Base-by-base conservation (phyloP, 805 yeast species). In the Ogataea degrootiae region DNA sequence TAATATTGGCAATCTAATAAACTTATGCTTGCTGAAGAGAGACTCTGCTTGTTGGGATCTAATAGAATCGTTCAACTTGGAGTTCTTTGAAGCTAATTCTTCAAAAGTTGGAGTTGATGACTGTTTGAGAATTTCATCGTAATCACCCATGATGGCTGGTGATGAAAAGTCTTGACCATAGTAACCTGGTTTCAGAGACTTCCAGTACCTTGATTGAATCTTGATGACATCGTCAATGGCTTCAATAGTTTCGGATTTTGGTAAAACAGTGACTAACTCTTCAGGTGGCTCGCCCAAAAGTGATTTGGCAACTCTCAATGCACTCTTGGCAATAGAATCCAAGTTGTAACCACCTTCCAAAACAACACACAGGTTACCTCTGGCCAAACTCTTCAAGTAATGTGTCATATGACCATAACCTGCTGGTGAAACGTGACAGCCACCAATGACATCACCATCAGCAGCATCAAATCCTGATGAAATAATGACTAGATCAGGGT, bases 401-500 rank as follows among this genome's bases (percentile, higher is more conserved):
- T 90, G 96, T 4, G 97, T 87, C 97, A 94, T 90, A 53, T 90
- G 91, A 8, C 96, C 97, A 64, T 94, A 94, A 14, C 97, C 96
- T 36, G 90, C 85, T 2, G 99, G 99, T 0, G 96, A 77, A 2
- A 94, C 96, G 63, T 88, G 95, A 65, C 97, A 94, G 41, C 92
- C 96, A 11, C 99, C 99, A 53, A 94, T 87, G 49, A 89, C 84
- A 67, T 94, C 99, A 50, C 98, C 98, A 59, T 88, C 96, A 1
- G 99, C 99, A 19, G 99, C 99, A 69, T 94, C 99, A 59, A 94
- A 94, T 0, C 99, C 99, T 0, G 98, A 83, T 17, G 96, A 87
- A 33, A 94, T 83, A 34, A 94, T 88, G 5, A 91, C 92, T 53
- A 94, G 74, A 68, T 94, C 99, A 0, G 99, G 97, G 60, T 83